Conservation (phyloP, 306 rosid genomes). For the Prinsepia uniflora region DNA sequence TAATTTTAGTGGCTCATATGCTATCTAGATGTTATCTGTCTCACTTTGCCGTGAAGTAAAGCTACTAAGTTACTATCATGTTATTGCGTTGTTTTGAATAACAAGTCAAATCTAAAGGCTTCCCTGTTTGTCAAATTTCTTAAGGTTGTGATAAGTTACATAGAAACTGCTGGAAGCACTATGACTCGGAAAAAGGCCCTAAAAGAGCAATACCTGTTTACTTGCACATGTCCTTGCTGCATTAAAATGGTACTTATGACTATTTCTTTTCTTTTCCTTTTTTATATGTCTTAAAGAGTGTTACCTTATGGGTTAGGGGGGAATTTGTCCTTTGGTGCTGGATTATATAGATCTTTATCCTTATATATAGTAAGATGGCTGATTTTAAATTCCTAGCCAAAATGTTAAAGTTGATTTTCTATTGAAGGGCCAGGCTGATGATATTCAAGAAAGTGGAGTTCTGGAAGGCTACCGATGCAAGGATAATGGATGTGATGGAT, state of each 20-base stretch:
- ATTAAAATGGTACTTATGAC: constrained; percentile 54
- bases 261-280: constrained; percentile 11
- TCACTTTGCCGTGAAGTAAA: neutral
- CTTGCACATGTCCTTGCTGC: constrained; percentile 75
- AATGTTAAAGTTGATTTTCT: constrained; percentile 31
- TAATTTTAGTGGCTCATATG: neutral
- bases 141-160: constrained; percentile 80
- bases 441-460: constrained; percentile 69
- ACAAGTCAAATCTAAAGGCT: constrained; percentile 13
- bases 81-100: neutral
- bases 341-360: neutral
- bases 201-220: constrained; percentile 73
- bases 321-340: constrained; percentile 9
- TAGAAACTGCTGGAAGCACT: constrained; percentile 87
- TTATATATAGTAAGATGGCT: no score
- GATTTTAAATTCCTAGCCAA: no score
- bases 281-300: constrained; percentile 3
- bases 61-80: neutral
- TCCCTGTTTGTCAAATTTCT: constrained; percentile 24
- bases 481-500: constrained; percentile 63
- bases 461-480: constrained; percentile 85
- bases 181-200: constrained; percentile 77
- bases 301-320: neutral
- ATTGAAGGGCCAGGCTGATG: constrained; percentile 68
- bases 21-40: neutral